Evolutionary conservation across 495 filamentous ascomycete genomes (phyloP), one percentile per base, ranked within the genome.

Genomic region (Cercophora samala): DNA sequence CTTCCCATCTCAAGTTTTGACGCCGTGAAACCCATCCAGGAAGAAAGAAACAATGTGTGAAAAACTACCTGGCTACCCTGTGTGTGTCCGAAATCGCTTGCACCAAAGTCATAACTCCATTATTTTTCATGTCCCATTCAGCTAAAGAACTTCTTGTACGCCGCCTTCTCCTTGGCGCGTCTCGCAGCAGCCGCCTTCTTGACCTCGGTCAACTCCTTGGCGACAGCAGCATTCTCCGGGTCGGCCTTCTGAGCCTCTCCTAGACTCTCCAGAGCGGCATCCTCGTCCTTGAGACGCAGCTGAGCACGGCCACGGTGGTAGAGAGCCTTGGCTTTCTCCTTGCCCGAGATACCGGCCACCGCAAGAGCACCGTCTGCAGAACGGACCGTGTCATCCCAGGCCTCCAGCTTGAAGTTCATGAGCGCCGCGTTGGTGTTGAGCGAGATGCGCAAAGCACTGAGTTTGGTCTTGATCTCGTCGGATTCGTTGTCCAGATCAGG

Each of bases 251-350:
- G 77, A 4, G 95, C 95, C 74, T 85, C 83, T 75, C 91, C 83
- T n/a, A 98, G 82, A 73, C 91, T 91, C 76, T 84, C 83, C 51
- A 95, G 74, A 13, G 95, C 94, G 22, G 82, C 81, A 60, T 97
- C 96, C 67, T 98, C 94, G 67, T 96, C 92, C 81, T 92, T 95
- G 66, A 91, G 78, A 29, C 87, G 87, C 37, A 87, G 80, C 66
- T 86, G 77, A 23, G 95, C 93, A 56, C 89, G 78, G 22, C 89
- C 95, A 65, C 88, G 91, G 55, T 96, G 86, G 81, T 90, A 99
- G 60, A 89, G 83, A 9, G 90, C 96, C 83, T 99, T 99, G 66
- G 88, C 94, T 76, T 87, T 87, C 76, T 99, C 94, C 61, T 87
- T 85, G 74, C 93, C 87, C 52, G 86, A 84, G 46, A 88, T 83